Evolutionary conservation across 1,284 basidiomycete species (phyloP).

Genomic region (Cryptococcus hybrid): DNA sequence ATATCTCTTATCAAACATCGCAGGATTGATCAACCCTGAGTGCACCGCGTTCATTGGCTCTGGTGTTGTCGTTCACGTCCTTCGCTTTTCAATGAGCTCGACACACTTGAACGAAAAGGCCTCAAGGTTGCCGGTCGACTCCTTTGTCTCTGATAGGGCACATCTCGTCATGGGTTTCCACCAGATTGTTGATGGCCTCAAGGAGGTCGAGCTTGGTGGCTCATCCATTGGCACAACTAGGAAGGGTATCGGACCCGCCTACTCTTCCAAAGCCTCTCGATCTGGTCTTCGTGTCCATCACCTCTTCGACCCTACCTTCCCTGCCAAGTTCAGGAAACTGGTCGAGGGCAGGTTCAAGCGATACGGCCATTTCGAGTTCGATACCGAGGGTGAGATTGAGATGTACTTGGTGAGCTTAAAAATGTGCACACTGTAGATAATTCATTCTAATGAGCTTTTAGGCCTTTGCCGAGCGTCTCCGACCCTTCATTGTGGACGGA

Average conservation of each 20-base stretch:
- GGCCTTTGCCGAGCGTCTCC: conserved; percentile 80
- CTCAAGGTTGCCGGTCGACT: conserved; percentile 82
- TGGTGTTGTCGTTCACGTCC: conserved; percentile 93
- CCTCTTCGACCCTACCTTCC: conserved; percentile 88
- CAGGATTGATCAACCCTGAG: conserved; percentile 85
- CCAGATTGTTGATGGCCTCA: conserved; percentile 97
- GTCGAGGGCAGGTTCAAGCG: conserved; percentile 98
- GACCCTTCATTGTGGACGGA: conserved; percentile 81
- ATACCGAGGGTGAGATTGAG: conserved; percentile 93
- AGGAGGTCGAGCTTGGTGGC: conserved; percentile 95
- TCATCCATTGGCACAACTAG: conserved; percentile 95
- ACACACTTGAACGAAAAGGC: conserved; percentile 80
- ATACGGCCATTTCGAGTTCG: conserved; percentile 97
- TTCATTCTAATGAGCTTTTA: conserved; percentile 33
- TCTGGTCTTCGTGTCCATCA: conserved; percentile 96
- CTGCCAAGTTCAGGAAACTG: conserved; percentile 87
- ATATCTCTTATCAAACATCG: background rate
- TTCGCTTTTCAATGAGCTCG: conserved; percentile 91
- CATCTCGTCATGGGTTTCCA: conserved; percentile 99
- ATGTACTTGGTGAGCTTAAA: conserved; percentile 70
- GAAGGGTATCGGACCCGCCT: conserved; percentile 97
- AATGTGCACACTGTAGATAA: background rate
- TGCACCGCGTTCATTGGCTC: conserved; percentile 88
- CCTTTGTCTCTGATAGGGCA: conserved; percentile 91
- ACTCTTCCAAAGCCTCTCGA: conserved; percentile 95